These are phyloP conservation scores for Fagus crenata DNA, from an alignment of 306 rosid genomes.

Conservation along the genomic window DNA sequence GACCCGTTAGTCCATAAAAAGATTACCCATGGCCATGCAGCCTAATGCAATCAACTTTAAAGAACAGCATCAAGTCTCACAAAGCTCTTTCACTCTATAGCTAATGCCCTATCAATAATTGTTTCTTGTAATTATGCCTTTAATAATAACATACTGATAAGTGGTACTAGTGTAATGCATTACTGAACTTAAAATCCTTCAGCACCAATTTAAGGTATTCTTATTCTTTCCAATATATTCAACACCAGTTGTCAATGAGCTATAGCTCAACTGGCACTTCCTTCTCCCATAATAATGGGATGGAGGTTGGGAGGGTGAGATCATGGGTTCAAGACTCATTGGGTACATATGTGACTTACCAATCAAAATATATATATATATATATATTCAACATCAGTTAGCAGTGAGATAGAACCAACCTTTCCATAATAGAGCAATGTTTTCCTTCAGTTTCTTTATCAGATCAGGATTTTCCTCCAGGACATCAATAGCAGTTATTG, in stretches of 20 bases:
- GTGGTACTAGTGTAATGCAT: not conserved
- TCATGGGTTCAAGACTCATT: too few species aligned
- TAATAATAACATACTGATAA: not conserved
- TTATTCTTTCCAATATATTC: not conserved
- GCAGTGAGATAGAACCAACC: conserved; percentile 52
- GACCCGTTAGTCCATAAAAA: not conserved
- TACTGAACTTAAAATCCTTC: not conserved
- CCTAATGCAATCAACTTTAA: not conserved
- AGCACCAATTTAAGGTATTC: not conserved
- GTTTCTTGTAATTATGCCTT: not conserved
- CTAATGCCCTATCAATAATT: not conserved
- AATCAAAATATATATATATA: too few species aligned
- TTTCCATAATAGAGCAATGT: conserved; percentile 60
- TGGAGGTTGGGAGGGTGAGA: too few species aligned
- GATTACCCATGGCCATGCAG: not conserved
- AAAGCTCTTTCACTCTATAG: not conserved
- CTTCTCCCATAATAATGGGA: too few species aligned
- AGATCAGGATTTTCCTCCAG: conserved; percentile 80
- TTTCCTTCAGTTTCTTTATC: conserved; percentile 64
- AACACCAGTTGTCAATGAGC: conserved; percentile 8
- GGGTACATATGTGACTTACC: too few species aligned
- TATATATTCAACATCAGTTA: not conserved
- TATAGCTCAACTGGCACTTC: too few species aligned
- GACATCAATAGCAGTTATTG: conserved; percentile 81
- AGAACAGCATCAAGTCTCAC: not conserved